Percentiles rank a stretch among this genome's conserved stretches.
Evolutionary conservation across 257 asterid species (phyloP).

Genomic region (Solanum medicagineum): DNA sequence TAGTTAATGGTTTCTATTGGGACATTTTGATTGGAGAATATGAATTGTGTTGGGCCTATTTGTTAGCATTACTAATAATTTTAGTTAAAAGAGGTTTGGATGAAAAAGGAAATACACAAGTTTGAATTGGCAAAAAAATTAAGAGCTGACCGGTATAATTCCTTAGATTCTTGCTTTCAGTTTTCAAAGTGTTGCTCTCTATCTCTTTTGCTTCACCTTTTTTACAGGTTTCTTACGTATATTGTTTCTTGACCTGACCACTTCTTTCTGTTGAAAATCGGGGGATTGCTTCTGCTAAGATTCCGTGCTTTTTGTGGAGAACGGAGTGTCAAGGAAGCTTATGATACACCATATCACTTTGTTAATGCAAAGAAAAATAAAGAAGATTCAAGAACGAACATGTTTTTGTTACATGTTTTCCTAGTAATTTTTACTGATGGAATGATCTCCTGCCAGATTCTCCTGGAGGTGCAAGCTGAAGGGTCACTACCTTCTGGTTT

Average conservation of each 20-base stretch:
- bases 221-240: background rate
- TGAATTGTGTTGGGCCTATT: background rate
- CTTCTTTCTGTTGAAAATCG: background rate
- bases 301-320: background rate
- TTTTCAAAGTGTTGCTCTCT: background rate
- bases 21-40: background rate
- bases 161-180: background rate
- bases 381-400: background rate
- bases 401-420: background rate
- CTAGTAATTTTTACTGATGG: background rate
- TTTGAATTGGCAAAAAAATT: background rate
- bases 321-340: background rate
- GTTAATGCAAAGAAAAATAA: background rate
- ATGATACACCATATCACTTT: background rate
- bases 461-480: conserved; percentile 63
- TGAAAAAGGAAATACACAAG: background rate
- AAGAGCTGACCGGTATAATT: background rate
- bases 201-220: background rate
- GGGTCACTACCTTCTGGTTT: conserved; percentile 21
- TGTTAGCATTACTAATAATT: background rate
- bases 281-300: background rate
- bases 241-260: background rate
- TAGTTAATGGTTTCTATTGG: background rate
- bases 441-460: conserved; percentile 42
- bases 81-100: background rate